Base-by-base conservation (phyloP, 371 early-diverging fungal genomes). In the Lichtheimia hyalospora region DNA sequence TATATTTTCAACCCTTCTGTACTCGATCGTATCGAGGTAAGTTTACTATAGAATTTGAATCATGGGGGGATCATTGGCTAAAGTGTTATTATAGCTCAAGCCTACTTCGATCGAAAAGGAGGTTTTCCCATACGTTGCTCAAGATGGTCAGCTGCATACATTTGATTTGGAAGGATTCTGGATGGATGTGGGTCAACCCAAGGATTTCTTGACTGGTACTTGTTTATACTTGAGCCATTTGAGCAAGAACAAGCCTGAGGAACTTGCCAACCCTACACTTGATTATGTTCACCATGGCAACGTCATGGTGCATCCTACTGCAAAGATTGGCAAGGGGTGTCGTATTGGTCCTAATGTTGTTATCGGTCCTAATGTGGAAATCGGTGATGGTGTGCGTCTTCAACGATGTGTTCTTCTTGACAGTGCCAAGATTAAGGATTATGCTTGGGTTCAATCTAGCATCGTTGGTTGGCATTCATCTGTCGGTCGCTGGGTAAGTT, bases 181-280 rank as follows among this genome's bases (percentile, higher is more conserved):
- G 99, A 96, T 96, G 96, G 99, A 99, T 74, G 98, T 99, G 49
- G 99, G 99, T 34, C 99, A 99, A 80, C 99, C 99, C 65, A 94
- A 92, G 71, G 99, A 99, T 77, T 99, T 95, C 76, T 80, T 99
- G 67, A 91, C 90, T 6, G 99, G 98, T 42, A 96, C 96, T 25
- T 91, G 92, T 62, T 85, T 99, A 61, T 99, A 96, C 71, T 84
- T 99, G 54, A 71, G 89, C 28, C 89, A 92, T 63, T 64, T 95
- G 56, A 77, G 87, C 68, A 88, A 93, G 78, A 83, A 82, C 65
- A 64, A 75, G 25, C 93, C 95, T 25, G 78, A 86, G 43, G 67
- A 73, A 34, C 81, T 96, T 52, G 86, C 87, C 34, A 74, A 88
- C 54, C 73, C 83, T 25, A 56, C 81, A 20, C 51, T 65, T 20